Conservation (phyloP, 208 protist genomes). For the Leishmania guyanensis region DNA sequence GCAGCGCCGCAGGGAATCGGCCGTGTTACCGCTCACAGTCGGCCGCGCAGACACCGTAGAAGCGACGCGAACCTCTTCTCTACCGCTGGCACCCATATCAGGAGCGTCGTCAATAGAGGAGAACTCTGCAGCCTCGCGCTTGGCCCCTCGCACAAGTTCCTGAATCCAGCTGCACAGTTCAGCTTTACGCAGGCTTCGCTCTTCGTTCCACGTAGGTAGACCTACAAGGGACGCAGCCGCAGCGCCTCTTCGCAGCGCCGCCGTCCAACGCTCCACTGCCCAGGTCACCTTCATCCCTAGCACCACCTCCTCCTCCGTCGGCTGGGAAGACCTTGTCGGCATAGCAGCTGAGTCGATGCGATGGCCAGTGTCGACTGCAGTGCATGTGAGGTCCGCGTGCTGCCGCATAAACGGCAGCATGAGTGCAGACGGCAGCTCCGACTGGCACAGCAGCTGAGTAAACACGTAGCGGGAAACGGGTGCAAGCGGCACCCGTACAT, state of each 20-base stretch:
- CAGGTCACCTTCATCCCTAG: slow-evolving; percentile 42
- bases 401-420: slow-evolving; percentile 24
- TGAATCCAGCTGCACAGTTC: neutral
- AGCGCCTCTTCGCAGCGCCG: neutral
- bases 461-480: slow-evolving; percentile 49
- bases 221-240: neutral
- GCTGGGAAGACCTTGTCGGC: neutral
- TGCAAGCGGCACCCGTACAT: slow-evolving; percentile 48
- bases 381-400: neutral
- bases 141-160: neutral
- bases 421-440: slow-evolving; percentile 21
- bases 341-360: neutral
- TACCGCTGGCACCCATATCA: neutral
- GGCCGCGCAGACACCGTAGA: neutral
- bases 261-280: slow-evolving; percentile 39
- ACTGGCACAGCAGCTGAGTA: slow-evolving; percentile 42
- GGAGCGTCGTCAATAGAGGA: neutral
- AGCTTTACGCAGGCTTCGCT: neutral
- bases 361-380: neutral
- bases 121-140: neutral
- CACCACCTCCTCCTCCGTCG: slow-evolving; percentile 32
- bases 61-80: neutral
- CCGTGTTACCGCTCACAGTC: neutral
- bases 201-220: slow-evolving; percentile 10
- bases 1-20: neutral